Base-by-base conservation (phyloP, 148 eudicot genomes). In the Cornus controversa region DNA sequence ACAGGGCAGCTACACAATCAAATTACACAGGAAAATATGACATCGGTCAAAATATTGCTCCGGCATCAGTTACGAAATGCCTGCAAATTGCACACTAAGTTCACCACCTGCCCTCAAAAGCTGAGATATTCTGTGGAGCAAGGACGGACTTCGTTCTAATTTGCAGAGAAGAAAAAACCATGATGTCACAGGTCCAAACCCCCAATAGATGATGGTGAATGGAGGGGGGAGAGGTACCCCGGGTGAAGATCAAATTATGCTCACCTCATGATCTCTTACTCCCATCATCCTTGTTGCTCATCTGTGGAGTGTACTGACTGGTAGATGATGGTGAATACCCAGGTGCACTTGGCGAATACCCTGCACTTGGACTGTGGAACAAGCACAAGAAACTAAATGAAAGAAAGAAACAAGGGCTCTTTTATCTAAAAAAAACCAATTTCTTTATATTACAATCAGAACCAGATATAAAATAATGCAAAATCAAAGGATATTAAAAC, bases 261-360 rank as follows among this genome's bases (percentile, higher is more conserved):
- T 54, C 66, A 62, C 8, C 9, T 40, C 45, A 40, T 40, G 45
- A 67, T 40, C 36, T 54, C 71, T 79, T 78, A 25, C 78, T 80
- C 78, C 83, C 86, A 31, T 80, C 75, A 16, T 83, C 86, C 75
- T 83, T 83, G 82, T 83, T 76, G 78, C 80, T 83, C 71, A 60
- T 75, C 79, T 74, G 81, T 54, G 91, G 86, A 69, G 89, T 79
- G 79, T 74, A 82, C 70, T 88, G 91, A 75, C 89, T 86, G 54
- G 89, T 86, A 8, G 91, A 84, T 10, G 91, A 82, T 15, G 91
- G 91, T 25, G 91, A 88, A 81, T 88, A 88, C 50, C 91, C 91
- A 6, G 91, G 89, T 57, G 87, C 87, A 76, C 89, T 88, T 25
- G 91, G 91, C 25, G 91, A 88, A 80, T 86, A 88, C 58, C 89